Conservation (phyloP, 2,329 filamentous ascomycete species). For the Onygenales sp. region DNA sequence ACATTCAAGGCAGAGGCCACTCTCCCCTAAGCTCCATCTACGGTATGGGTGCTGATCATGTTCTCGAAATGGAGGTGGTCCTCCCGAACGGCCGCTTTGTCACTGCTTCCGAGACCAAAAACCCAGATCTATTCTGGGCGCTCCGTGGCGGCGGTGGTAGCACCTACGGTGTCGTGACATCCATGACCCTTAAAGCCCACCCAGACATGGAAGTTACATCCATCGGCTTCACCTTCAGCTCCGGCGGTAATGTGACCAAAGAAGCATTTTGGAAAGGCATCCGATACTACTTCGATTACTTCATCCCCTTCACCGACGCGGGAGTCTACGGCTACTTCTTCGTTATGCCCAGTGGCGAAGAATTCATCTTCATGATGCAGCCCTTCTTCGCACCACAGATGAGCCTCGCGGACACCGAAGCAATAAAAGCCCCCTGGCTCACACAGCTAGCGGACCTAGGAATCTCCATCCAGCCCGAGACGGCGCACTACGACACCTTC, state of each 20-base stretch:
- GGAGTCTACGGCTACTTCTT: slow-evolving; percentile 26
- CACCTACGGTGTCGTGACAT: slow-evolving; percentile 48
- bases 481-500: slow-evolving; percentile 27
- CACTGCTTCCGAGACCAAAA: slow-evolving; percentile 42
- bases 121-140: slow-evolving; percentile 42
- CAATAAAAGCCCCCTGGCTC: slow-evolving; percentile 21
- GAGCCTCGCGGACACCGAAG: slow-evolving; percentile 23
- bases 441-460: slow-evolving; percentile 26
- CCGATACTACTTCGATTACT: slow-evolving; percentile 19
- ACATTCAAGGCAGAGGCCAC: slow-evolving; percentile 51
- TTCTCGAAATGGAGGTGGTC: slow-evolving; percentile 47
- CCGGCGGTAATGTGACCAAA: slow-evolving; percentile 13
- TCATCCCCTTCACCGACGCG: slow-evolving; percentile 18
- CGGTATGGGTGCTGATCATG: slow-evolving; percentile 49
- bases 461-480: slow-evolving; percentile 30
- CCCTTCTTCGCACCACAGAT: slow-evolving; percentile 30
- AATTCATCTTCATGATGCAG: slow-evolving; percentile 18
- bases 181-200: slow-evolving; percentile 45
- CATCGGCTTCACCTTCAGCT: slow-evolving; percentile 29
- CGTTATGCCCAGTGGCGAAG: slow-evolving; percentile 13
- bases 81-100: slow-evolving; percentile 35
- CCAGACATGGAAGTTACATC: slow-evolving; percentile 27
- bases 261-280: slow-evolving; percentile 22
- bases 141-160: slow-evolving; percentile 47
- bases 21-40: slow-evolving; percentile 42